Conservation (phyloP, 108 stramenopile genomes). For the Fragilaria crotonensis region DNA sequence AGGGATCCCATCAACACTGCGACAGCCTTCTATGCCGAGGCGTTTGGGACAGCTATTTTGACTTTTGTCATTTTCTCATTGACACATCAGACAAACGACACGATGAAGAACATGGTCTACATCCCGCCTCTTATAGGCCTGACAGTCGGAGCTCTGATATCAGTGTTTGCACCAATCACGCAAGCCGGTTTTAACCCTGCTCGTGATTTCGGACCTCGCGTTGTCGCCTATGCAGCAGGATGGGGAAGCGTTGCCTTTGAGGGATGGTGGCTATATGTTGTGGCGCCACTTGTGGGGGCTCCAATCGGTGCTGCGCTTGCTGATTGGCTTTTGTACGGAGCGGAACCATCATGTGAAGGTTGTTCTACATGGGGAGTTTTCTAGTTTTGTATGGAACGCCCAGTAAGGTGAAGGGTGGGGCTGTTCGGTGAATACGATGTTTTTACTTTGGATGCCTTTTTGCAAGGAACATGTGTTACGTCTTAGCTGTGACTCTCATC, state of each 20-base stretch:
- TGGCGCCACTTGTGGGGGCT: constrained; percentile 48
- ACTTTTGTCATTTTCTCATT: constrained; percentile 47
- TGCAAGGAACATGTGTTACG: too few relatives aligned
- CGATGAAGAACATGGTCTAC: constrained; percentile 15
- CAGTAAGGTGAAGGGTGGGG: too few relatives aligned
- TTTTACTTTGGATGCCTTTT: too few relatives aligned
- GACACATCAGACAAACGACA: constrained; percentile 35
- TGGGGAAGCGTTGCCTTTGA: constrained; percentile 48
- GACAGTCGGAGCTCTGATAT: constrained; percentile 39
- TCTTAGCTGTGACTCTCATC: too few relatives aligned
- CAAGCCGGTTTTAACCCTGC: constrained; percentile 69
- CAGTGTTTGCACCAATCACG: constrained; percentile 45
- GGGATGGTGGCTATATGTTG: constrained; percentile 52
- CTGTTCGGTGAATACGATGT: too few relatives aligned
- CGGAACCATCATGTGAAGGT: too few relatives aligned
- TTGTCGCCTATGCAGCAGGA: constrained; percentile 49
- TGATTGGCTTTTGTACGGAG: constrained; percentile 35
- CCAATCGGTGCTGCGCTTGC: constrained; percentile 35
- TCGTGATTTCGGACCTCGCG: constrained; percentile 57
- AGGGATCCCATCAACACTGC: constrained; percentile 20
- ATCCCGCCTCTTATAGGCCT: constrained; percentile 44
- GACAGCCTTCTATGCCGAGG: constrained; percentile 36
- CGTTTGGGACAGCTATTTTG: constrained; percentile 39
- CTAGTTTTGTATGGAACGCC: too few relatives aligned
- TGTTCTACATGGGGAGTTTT: too few relatives aligned